Percentiles rank a stretch among this genome's conserved stretches.
These are phyloP conservation scores for Auricularia cornea DNA, from an alignment of 768 basidiomycete species.

Conservation along the genomic window DNA sequence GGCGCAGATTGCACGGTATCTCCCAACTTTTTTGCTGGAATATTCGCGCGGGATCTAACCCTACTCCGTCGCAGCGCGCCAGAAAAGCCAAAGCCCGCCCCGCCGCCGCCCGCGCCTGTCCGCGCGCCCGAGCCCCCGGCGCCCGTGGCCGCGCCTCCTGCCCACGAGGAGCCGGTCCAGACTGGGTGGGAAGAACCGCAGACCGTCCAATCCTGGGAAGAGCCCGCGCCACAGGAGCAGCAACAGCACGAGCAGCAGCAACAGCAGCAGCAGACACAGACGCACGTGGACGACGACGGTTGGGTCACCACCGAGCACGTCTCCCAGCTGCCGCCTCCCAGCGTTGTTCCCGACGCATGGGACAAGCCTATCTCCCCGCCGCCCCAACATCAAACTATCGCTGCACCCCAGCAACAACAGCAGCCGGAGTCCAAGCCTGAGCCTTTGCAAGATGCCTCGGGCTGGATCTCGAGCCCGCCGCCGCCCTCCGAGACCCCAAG, in stretches of 20 bases:
- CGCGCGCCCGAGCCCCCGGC: slow-evolving; percentile 22
- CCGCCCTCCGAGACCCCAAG: slow-evolving; percentile 14
- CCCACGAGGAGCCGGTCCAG: slow-evolving; percentile 12
- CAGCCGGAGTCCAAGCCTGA: slow-evolving; percentile 3
- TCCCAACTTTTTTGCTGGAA: slow-evolving; percentile 5
- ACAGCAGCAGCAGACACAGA: slow-evolving; percentile 18
- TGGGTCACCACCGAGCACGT: slow-evolving; percentile 10
- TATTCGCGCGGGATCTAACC: background rate
- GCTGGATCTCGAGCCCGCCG: slow-evolving; percentile 2
- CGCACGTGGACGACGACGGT: slow-evolving; percentile 4
- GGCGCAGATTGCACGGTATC: slow-evolving; percentile 76
- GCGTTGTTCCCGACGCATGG: background rate
- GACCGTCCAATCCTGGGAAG: slow-evolving; percentile 67
- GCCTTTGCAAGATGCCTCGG: background rate
- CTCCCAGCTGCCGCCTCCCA: background rate
- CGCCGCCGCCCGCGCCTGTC: slow-evolving; percentile 26
- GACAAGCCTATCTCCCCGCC: slow-evolving; percentile 5
- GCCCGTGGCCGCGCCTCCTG: slow-evolving; percentile 16
- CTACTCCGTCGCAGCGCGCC: slow-evolving; percentile 7
- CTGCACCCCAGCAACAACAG: slow-evolving; percentile 7
- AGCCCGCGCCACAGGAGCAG: slow-evolving; percentile 31
- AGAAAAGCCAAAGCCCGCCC: slow-evolving; percentile 19
- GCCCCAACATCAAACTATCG: slow-evolving; percentile 2
- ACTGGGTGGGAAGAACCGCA: slow-evolving; percentile 65
- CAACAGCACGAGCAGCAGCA: slow-evolving; percentile 20